Conservation (phyloP, 75 land plant genomes). For the Cryptomeria japonica region DNA sequence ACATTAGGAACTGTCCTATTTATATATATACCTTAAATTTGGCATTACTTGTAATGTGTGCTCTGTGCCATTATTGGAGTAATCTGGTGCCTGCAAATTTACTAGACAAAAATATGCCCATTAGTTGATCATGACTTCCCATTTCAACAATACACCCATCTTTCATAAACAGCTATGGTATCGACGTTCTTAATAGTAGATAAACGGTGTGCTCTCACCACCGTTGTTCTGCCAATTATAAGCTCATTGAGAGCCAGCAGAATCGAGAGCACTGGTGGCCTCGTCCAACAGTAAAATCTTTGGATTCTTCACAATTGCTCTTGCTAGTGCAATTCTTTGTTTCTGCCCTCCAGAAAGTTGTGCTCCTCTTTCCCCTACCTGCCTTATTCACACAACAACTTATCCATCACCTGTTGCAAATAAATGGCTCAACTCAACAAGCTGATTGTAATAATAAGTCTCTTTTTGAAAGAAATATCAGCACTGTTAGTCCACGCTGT, state of each 20-base stretch:
- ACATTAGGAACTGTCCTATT: no score
- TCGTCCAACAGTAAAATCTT: neutral
- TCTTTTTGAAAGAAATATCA: no score
- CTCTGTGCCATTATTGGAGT: neutral
- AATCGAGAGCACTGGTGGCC: neutral
- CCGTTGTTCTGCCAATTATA: neutral
- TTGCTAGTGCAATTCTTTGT: conserved; percentile 6
- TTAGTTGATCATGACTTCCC: neutral
- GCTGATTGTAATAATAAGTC: no score
- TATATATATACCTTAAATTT: neutral
- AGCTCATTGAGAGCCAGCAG: neutral
- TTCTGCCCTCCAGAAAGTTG: conserved; percentile 6
- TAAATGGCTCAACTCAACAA: no score
- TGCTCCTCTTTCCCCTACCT: neutral
- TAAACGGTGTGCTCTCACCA: neutral
- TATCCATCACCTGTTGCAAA: no score
- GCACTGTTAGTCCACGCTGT: no score
- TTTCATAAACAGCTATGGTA: neutral
- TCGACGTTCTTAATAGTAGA: neutral
- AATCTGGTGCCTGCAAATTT: neutral
- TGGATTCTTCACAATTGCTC: conserved; percentile 12
- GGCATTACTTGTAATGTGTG: neutral
- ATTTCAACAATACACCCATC: neutral
- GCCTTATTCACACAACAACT: neutral
- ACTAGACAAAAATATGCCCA: neutral